Conservation (phyloP, 1,139 yeast genomes). For the Entelexis sorbosivorans region DNA sequence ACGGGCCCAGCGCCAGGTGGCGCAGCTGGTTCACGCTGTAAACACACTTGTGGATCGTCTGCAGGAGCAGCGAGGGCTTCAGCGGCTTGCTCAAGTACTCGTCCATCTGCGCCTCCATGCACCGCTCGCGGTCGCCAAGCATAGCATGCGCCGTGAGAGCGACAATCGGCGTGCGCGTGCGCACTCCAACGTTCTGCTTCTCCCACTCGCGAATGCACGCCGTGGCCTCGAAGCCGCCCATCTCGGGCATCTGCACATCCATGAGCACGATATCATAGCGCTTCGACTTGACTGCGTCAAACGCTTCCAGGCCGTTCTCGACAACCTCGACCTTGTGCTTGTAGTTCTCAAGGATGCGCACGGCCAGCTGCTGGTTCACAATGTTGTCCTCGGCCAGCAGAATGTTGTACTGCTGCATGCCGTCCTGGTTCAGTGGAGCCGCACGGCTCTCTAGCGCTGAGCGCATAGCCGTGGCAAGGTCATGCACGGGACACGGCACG, state of each 20-base stretch:
- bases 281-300: constrained; percentile 57
- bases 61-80: constrained; percentile 70
- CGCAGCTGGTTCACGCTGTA: constrained; percentile 39
- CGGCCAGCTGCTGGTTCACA: constrained; percentile 79
- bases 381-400: constrained; percentile 78
- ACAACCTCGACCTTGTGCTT: constrained; percentile 76
- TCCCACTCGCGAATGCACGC: constrained; percentile 82
- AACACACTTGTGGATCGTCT: constrained; percentile 73
- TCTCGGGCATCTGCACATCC: constrained; percentile 94
- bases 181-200: constrained; percentile 61
- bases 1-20: constrained; percentile 32
- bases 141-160: constrained; percentile 88
- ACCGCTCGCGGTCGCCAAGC: constrained; percentile 80
- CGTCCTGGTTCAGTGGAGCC: constrained; percentile 69
- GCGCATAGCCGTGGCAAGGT: constrained; percentile 67
- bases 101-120: constrained; percentile 83
- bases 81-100: constrained; percentile 79
- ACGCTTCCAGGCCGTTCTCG: constrained; percentile 75
- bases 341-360: constrained; percentile 67
- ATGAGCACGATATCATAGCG: constrained; percentile 71
- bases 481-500: constrained; percentile 73
- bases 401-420: constrained; percentile 61
- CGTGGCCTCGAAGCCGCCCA: constrained; percentile 91
- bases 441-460: constrained; percentile 79
- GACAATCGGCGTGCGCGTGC: constrained; percentile 73